A percentile compares a stretch with the other conserved stretches of the same genome.
These are phyloP conservation scores for Debaryomyces maramus DNA, from an alignment of 805 yeast genomes.

Conservation along the genomic window DNA sequence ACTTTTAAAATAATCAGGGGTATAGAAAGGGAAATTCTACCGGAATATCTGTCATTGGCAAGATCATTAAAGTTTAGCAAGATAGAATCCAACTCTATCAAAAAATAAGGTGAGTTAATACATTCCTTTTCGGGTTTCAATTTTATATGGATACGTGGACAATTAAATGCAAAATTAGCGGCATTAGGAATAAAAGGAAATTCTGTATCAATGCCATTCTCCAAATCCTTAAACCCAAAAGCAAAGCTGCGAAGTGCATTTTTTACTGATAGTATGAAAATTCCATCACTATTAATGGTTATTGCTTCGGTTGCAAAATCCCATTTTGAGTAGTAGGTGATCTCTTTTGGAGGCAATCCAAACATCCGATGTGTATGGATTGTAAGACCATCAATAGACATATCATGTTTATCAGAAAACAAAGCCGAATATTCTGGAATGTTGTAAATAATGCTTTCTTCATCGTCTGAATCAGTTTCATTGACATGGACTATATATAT, in stretches of 20 bases:
- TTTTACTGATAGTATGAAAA: constrained; percentile 44
- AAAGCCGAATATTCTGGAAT: constrained; percentile 21
- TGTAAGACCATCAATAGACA: constrained; percentile 57
- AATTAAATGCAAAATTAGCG: constrained; percentile 57
- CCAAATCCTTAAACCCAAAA: constrained; percentile 69
- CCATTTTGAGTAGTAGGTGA: constrained; percentile 91
- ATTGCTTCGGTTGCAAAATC: constrained; percentile 69
- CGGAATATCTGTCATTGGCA: constrained; percentile 64
- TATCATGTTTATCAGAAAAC: constrained; percentile 34
- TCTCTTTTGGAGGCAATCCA: constrained; percentile 87
- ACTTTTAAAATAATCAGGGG: constrained; percentile 45
- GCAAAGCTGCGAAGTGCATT: constrained; percentile 49
- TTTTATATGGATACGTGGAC: constrained; percentile 47
- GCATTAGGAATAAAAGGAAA: constrained; percentile 66
- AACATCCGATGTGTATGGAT: constrained; percentile 90
- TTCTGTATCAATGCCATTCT: constrained; percentile 65
- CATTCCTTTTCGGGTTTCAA: constrained; percentile 21
- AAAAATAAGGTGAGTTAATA: constrained; percentile 9
- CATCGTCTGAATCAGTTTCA: constrained; percentile 21
- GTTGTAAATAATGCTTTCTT: constrained; percentile 22
- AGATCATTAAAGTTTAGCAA: constrained; percentile 62
- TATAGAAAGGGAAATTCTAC: constrained; percentile 49
- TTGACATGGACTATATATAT: constrained; percentile 38
- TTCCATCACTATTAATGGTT: constrained; percentile 49
- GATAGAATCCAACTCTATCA: constrained; percentile 20